These are phyloP conservation scores for Chlamydomonas sp. DNA, from an alignment of 139 green algal species.

Conservation along the genomic window DNA sequence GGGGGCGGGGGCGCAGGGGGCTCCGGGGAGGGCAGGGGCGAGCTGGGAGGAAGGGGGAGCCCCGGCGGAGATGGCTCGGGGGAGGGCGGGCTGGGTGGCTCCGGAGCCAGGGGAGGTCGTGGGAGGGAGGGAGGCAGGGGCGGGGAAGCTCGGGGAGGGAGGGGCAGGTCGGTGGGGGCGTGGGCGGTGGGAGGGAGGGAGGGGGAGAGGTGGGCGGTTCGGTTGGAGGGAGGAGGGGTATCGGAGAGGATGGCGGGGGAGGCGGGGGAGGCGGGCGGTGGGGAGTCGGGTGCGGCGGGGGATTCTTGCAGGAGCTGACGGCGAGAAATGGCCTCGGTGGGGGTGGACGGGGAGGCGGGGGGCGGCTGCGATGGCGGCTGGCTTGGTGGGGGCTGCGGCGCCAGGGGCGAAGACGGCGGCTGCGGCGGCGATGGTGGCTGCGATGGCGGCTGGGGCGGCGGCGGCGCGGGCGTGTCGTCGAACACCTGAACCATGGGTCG, in stretches of 20 bases:
- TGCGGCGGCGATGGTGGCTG: neutral
- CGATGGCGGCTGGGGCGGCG: slow-evolving; percentile 1
- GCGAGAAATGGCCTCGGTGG: too few species aligned
- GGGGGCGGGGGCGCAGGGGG: neutral
- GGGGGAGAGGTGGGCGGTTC: too few species aligned
- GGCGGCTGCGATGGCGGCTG: too few species aligned
- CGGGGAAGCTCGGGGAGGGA: neutral
- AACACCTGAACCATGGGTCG: neutral
- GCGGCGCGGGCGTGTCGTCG: slow-evolving; percentile 12
- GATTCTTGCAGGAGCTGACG: too few species aligned
- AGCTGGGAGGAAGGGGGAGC: neutral
- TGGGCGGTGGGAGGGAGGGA: too few species aligned
- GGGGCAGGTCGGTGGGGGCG: neutral
- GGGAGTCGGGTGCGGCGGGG: too few species aligned
- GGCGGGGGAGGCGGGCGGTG: too few species aligned
- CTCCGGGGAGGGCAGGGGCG: neutral
- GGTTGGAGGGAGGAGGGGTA: too few species aligned
- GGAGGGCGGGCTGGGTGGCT: neutral
- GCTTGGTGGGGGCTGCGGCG: neutral
- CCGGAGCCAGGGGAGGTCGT: neutral
- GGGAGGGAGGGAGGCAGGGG: neutral
- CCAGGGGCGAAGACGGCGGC: neutral
- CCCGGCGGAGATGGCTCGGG: neutral
- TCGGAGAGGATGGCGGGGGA: too few species aligned
- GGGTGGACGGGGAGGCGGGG: too few species aligned